Evolutionary conservation across 2,329 filamentous ascomycete species (phyloP).

Genomic region (Colletotrichum noveboracense): DNA sequence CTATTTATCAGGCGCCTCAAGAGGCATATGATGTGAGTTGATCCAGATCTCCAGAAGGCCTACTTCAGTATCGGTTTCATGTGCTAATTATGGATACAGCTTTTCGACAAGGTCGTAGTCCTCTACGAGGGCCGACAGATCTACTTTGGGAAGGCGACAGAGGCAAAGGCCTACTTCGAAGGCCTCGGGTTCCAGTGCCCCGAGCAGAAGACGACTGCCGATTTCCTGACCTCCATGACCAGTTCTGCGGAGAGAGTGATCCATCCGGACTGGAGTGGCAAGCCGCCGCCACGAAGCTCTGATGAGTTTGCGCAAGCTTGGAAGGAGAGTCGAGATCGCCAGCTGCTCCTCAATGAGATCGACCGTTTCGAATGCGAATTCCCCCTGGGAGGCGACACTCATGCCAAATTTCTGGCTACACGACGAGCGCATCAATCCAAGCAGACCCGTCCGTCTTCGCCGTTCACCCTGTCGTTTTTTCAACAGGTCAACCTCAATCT

Average conservation of each 20-base stretch:
- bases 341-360: background rate
- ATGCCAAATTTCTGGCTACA: background rate
- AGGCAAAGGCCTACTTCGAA: conserved; percentile 70
- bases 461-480: conserved; percentile 50
- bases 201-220: conserved; percentile 67
- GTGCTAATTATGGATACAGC: conserved; percentile 10
- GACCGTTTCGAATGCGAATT: background rate
- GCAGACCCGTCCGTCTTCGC: conserved; percentile 44
- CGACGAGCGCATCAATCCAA: background rate
- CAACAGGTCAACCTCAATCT: conserved; percentile 51
- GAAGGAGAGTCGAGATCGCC: background rate
- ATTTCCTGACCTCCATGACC: conserved; percentile 71
- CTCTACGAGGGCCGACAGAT: conserved; percentile 72
- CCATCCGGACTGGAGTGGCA: background rate
- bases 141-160: conserved; percentile 66
- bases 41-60: too few relatives aligned
- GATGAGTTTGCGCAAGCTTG: conserved; percentile 15
- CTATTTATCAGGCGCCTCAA: conserved; percentile 67
- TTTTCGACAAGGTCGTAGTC: conserved; percentile 72
- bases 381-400: background rate
- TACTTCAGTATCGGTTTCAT: too few relatives aligned
- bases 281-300: background rate
- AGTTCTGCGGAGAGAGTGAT: conserved; percentile 29
- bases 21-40: conserved; percentile 54
- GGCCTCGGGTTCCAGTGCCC: conserved; percentile 67